Conservation (phyloP, 208 protist genomes). For the Crithidia fasciculata region DNA sequence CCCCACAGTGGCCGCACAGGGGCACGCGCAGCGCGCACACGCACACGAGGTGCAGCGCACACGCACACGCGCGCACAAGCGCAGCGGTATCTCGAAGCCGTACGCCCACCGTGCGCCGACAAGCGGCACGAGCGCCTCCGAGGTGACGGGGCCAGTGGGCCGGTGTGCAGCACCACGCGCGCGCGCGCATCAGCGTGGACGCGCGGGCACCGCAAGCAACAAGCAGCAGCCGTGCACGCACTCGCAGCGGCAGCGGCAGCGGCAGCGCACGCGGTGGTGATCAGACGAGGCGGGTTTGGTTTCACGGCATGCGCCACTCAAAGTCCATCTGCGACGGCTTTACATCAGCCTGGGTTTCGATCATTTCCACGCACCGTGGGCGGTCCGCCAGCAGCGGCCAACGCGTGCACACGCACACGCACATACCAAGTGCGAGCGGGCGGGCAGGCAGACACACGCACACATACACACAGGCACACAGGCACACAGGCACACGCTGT, state of each 20-base stretch:
- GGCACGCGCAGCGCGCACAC: too few relatives aligned
- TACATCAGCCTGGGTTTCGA: conserved; percentile 12
- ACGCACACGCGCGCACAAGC: conserved; percentile 10
- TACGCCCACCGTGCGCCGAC: conserved; percentile 26
- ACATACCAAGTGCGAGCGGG: too few relatives aligned
- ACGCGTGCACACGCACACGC: too few relatives aligned
- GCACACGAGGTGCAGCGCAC: neutral
- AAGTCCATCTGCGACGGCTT: conserved; percentile 7
- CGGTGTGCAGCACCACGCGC: neutral
- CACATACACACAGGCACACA: neutral
- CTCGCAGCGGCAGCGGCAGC: neutral
- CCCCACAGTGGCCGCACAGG: conserved; percentile 10
- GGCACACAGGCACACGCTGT: neutral
- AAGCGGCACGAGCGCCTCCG: conserved; percentile 22
- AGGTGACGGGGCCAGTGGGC: conserved; percentile 29
- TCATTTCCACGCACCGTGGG: neutral
- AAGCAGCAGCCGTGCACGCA: neutral
- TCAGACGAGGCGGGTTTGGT: conserved; percentile 5
- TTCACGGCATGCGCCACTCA: conserved; percentile 4
- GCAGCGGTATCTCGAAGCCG: conserved; percentile 21
- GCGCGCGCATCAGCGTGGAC: neutral
- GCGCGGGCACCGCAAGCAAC: neutral
- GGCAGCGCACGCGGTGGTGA: neutral
- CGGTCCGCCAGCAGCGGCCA: neutral
- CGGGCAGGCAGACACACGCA: too few relatives aligned